phyloP scores from a whole-genome alignment of 805 yeast genomes.

The Dipodascopsis tothii region DNA sequence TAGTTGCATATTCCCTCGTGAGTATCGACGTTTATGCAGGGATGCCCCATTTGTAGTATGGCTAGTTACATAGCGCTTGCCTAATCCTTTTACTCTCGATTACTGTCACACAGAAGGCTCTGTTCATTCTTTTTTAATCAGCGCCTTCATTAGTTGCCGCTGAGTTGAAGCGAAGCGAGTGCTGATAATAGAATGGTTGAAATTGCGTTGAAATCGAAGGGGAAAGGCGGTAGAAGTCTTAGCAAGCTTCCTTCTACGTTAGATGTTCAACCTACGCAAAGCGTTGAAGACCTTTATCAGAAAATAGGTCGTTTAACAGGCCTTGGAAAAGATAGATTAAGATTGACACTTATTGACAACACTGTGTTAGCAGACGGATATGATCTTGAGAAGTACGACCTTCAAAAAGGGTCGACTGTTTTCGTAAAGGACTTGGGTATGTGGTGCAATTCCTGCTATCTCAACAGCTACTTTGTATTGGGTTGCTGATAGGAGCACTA shows the following conservation, averaged over 20 bases:
- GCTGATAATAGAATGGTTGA: conserved; percentile 14
- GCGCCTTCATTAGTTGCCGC: no score
- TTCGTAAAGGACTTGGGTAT: conserved; percentile 76
- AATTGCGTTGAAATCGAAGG: conserved; percentile 17
- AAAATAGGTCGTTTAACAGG: conserved; percentile 41
- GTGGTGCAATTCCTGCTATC: neutral
- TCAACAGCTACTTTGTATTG: no score
- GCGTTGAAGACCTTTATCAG: conserved; percentile 39
- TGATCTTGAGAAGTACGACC: conserved; percentile 18
- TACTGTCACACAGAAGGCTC: no score
- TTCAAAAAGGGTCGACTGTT: conserved; percentile 33
- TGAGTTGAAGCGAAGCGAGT: no score
- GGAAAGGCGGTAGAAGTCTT: conserved; percentile 22
- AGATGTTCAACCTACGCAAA: conserved; percentile 33
- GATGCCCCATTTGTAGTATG: no score
- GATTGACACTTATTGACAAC: conserved; percentile 39
- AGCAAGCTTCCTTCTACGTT: conserved; percentile 27
- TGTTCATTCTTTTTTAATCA: no score
- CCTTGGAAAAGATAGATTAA: conserved; percentile 45
- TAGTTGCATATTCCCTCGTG: no score
- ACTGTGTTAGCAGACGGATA: conserved; percentile 12
- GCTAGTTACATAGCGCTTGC: no score
- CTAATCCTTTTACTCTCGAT: no score
- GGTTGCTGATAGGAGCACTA: neutral
- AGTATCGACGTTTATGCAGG: no score